Evolutionary conservation across 1,284 basidiomycete species (phyloP), one percentile per base, ranked within the genome.

Genomic region (Inonotus obliquus): DNA sequence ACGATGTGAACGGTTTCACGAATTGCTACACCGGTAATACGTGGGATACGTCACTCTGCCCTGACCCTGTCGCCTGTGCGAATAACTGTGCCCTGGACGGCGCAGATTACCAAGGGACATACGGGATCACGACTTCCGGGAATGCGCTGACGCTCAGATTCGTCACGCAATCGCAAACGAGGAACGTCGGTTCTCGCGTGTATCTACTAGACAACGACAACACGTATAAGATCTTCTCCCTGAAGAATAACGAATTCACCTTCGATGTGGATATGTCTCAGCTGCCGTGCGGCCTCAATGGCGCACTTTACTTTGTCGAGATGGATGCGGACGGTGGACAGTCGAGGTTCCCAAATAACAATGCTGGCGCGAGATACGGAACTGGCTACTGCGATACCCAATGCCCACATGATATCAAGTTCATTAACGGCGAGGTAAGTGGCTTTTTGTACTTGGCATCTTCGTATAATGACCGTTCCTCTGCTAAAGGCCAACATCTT

Each of bases 331-430:
- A 84, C 68, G 84, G 84, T 72, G 83, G 83, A 56, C 61, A 78
- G 65, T 65, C 78, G 41, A 75, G 75, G 62, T 80, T 73, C 72
- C 64, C 81, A 10, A 74, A 66, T 68, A 85, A 85, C 77, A 81
- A 77, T 74, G 81, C 81, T 60, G 82, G 81, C 65, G 79, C 81
- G 63, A 78, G 77, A 68, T 83, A 80, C 70, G 81, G 81, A 60
- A 82, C 81, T 54, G 81, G 81, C 7, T 82, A 83, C 72, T 84
- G 81, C 68, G 81, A 83, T 69, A 76, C 82, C 14, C 81, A 84
- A 69, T 84, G 82, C 75, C 81, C 82, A 2, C 75, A 77, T 14
- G 80, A 82, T 65, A 74, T 83, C 70, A 83, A 82, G 69, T 82
- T 81, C 70, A 81, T 83, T 68, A 76, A 79, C 69, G 81, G 82